Percentiles rank a stretch among this genome's conserved stretches.
phyloP scores from a whole-genome alignment of 345 rosid species.

The Eucalyptus regnans region DNA sequence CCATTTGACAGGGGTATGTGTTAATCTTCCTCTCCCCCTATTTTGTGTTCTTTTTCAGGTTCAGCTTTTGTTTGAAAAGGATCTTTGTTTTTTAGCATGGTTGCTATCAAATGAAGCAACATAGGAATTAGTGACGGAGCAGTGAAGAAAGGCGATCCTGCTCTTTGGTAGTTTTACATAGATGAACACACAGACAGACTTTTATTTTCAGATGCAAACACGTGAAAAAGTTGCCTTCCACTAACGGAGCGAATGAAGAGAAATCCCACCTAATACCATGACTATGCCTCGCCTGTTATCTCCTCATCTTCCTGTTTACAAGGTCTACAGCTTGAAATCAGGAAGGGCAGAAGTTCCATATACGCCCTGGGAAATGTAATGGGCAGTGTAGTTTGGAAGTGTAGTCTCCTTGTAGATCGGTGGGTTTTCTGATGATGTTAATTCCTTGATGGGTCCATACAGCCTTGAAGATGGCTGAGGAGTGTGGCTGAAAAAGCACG shows the following conservation, averaged over 20 bases:
- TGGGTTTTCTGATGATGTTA: too few species aligned
- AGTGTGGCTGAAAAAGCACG: background rate
- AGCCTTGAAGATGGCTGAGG: background rate
- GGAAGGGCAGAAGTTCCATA: background rate
- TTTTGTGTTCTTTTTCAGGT: background rate
- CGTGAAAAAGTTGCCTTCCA: background rate
- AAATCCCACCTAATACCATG: background rate
- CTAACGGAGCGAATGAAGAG: background rate
- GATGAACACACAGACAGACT: background rate
- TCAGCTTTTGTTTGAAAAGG: background rate
- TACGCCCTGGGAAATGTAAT: background rate
- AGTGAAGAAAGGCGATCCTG: background rate
- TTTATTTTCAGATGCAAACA: background rate
- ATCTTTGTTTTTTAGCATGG: background rate
- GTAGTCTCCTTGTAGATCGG: too few species aligned
- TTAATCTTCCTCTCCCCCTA: background rate
- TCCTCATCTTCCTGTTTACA: background rate
- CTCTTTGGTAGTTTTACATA: background rate
- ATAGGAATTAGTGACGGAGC: background rate
- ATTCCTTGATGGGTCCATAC: too few species aligned
- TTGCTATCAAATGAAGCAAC: background rate
- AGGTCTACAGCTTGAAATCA: background rate
- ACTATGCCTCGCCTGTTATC: background rate
- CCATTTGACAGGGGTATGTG: background rate
- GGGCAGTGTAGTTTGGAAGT: background rate